Evolutionary conservation across 257 asterid species (phyloP).

Genomic region (Penstemon barbatus): DNA sequence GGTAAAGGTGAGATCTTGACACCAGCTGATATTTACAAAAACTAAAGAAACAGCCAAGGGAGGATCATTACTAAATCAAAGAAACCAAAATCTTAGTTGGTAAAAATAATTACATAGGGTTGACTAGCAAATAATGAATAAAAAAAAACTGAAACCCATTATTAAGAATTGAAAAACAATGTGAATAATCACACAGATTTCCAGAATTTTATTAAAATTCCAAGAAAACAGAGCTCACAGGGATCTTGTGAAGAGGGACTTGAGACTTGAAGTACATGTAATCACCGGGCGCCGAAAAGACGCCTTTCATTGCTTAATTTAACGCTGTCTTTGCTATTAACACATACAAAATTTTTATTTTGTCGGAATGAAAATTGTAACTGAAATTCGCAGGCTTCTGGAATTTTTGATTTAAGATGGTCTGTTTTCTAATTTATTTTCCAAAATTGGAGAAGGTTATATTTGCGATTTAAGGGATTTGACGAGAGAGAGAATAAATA

Average conservation of each 20-base stretch:
- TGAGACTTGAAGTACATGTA: constrained; percentile 96
- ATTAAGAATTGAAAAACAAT: constrained; percentile 13
- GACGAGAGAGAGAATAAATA: not conserved
- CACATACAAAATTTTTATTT: too few relatives aligned
- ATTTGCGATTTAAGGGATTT: constrained; percentile 16
- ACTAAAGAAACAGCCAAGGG: not conserved
- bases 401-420: constrained; percentile 5
- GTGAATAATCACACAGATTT: not conserved
- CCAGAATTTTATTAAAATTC: constrained; percentile 4
- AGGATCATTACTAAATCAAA: constrained; percentile 16
- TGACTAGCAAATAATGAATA: not conserved
- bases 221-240: constrained; percentile 50
- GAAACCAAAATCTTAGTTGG: constrained; percentile 14
- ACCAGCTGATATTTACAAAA: constrained; percentile 8
- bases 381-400: constrained; percentile 21
- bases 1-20: constrained; percentile 12
- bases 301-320: constrained; percentile 71
- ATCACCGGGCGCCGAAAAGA: constrained; percentile 95
- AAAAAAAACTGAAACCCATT: constrained; percentile 27
- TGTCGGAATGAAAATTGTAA: not conserved
- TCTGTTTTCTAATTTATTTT: not conserved
- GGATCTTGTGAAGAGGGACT: constrained; percentile 98
- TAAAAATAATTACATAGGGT: not conserved
- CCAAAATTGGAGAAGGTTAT: not conserved
- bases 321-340: too few relatives aligned